Evolutionary conservation across 352 stramenopile species (phyloP), one percentile per base, ranked within the genome.

Genomic region (Globisporangium polare): DNA sequence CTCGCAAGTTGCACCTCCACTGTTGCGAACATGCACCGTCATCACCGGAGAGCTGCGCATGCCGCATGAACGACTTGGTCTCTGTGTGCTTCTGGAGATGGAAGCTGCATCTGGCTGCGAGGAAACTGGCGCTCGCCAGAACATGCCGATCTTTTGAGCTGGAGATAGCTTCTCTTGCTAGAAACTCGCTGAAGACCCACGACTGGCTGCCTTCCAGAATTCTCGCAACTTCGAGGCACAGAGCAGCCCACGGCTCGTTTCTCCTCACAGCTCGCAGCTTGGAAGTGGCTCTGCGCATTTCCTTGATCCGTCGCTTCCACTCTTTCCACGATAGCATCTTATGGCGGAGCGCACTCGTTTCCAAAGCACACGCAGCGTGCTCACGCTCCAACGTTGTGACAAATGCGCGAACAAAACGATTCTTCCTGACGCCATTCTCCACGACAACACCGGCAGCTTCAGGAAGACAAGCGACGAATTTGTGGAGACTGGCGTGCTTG

Each of bases 401-500:
- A 0, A 89, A 42, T 12, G 53, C 37, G 2, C 26, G 5, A 5
- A 53, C 33, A 53, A 69, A 67, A 1, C 77, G 20, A 1, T 56
- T 18, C 12, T 78, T 74, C 10, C 63, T 59, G n/a, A 89, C 33
- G 2, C 78, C 78, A 27, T 67, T 55, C 2, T 67, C 53, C 41
- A 76, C 67, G 9, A 64, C 60, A 10, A 88, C 42, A 2, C 74
- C 77, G 22, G 77, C 68, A 24, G 74, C 71, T 41, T 42, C n/a
- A 6, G 78, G 77, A 5, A 88, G 58, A 51, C 67, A 60, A 12
- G 58, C 46, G n/a, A 88, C 47, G 20, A 83, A 63, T 2, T 67
- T 60, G 33, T 88, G 73, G n/a, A 90, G 53, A 45, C 75, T 85
- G 8, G 81, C 77, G 22, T 76, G 52, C 1, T 53, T 51, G 22